phyloP scores from a whole-genome alignment of 495 filamentous ascomycete genomes.

The Daldinia caldariorum region DNA sequence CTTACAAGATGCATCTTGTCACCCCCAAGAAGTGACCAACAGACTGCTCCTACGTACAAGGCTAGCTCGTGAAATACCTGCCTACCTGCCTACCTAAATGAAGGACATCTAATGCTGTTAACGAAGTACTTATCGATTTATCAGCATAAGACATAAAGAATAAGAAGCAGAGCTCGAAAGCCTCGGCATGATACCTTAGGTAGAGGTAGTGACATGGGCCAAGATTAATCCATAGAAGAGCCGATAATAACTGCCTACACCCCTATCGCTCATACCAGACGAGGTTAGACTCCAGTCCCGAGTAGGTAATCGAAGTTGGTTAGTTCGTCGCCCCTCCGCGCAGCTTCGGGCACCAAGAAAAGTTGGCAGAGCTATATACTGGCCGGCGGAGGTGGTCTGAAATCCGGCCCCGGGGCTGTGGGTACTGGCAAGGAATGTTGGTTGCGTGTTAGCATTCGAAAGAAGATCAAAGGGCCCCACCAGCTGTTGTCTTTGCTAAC shows the following conservation, averaged over 20 bases:
- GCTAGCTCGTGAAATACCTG: not conserved
- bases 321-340: not conserved
- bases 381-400: not conserved
- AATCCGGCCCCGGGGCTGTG: not conserved
- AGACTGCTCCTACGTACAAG: not conserved
- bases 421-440: not conserved
- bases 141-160: not conserved
- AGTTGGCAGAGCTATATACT: not conserved
- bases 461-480: slow-evolving; percentile 1
- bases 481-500: not conserved
- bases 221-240: not conserved
- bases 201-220: not conserved
- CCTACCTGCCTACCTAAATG: too few relatives aligned
- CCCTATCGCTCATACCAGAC: not conserved
- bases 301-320: not conserved
- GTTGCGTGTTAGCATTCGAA: not conserved
- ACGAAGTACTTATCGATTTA: not conserved
- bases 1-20: not conserved
- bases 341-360: not conserved
- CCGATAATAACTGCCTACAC: too few relatives aligned
- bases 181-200: not conserved
- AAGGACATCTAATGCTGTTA: not conserved
- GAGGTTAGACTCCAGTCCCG: not conserved
- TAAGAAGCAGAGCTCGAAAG: not conserved
- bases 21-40: not conserved